Percentiles rank a stretch among this genome's conserved stretches.
These are phyloP conservation scores for Aspergillus clavatus DNA, from an alignment of 2,329 filamentous ascomycete genomes.

Conservation along the genomic window DNA sequence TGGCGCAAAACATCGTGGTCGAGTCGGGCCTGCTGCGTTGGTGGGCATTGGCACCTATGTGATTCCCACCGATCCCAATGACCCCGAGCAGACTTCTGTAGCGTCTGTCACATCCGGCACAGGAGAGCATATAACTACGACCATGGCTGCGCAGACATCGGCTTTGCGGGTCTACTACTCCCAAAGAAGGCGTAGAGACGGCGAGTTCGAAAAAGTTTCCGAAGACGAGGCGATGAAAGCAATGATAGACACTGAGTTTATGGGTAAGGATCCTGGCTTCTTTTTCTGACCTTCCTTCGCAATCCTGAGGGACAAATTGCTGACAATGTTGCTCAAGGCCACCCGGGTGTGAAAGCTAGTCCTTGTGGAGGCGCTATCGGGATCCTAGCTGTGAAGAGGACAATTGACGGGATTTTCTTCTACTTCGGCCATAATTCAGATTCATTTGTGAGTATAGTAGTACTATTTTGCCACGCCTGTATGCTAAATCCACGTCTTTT, in stretches of 20 bases:
- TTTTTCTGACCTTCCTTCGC: conserved; percentile 5
- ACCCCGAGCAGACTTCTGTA: conserved; percentile 65
- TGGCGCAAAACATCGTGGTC: conserved; percentile 93
- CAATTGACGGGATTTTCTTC: conserved; percentile 67
- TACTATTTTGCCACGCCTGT: background rate
- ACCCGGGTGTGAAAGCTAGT: conserved; percentile 76
- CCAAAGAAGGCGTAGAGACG: conserved; percentile 56
- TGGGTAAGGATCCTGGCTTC: too few relatives aligned
- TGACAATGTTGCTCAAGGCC: conserved; percentile 42
- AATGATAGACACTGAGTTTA: conserved; percentile 86
- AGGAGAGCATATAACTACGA: conserved; percentile 96
- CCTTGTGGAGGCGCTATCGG: conserved; percentile 84
- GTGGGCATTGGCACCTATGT: conserved; percentile 89
- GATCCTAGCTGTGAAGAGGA: conserved; percentile 84
- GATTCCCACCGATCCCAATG: conserved; percentile 68
- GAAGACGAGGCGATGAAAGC: conserved; percentile 74
- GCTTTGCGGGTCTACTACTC: conserved; percentile 76
- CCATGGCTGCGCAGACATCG: conserved; percentile 81
- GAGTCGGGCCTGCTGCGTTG: conserved; percentile 85
- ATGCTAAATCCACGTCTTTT: conserved; percentile 8
- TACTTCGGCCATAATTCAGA: conserved; percentile 98
- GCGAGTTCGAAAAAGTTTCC: conserved; percentile 59
- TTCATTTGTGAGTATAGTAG: conserved; percentile 51
- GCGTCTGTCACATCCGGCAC: conserved; percentile 90
- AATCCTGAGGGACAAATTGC: background rate